Evolutionary conservation across 2,329 filamentous ascomycete genomes (phyloP).

Genomic region (Aspergillus spinulosporus): DNA sequence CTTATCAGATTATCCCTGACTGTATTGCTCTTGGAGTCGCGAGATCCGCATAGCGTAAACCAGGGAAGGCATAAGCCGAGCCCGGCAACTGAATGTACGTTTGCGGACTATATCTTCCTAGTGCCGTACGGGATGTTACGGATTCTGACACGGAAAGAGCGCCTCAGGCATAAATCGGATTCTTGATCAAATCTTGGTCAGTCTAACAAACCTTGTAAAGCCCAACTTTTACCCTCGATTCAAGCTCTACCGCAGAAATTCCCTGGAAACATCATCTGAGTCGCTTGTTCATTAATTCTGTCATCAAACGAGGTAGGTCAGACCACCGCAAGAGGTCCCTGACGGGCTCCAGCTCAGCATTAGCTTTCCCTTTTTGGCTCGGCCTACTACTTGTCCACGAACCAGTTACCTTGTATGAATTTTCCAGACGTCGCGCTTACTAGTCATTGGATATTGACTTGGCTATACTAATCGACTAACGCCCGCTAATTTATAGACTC

Average conservation of each 20-base stretch:
- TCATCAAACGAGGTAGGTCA: conserved; percentile 11
- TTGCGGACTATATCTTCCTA: conserved; percentile 22
- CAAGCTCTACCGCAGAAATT: too few relatives aligned
- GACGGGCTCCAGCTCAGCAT: conserved; percentile 1
- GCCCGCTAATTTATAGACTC: conserved; percentile 9
- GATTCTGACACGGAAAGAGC: conserved; percentile 6
- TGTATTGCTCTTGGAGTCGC: neutral
- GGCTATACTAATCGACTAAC: conserved; percentile 12
- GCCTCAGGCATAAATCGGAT: conserved; percentile 11
- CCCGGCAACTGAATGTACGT: conserved; percentile 7
- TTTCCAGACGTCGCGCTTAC: conserved; percentile 18
- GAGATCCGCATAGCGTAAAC: neutral
- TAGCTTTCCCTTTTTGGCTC: conserved; percentile 16
- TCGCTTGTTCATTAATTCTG: neutral
- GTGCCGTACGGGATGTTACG: conserved; percentile 10
- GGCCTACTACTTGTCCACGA: conserved; percentile 9
- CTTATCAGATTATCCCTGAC: neutral
- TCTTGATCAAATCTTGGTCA: conserved; percentile 13
- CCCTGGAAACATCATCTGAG: too few relatives aligned
- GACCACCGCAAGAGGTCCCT: conserved; percentile 10
- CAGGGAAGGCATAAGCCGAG: neutral
- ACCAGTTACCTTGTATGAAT: conserved; percentile 15
- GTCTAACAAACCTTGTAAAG: neutral
- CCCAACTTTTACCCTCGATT: neutral
- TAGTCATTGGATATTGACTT: conserved; percentile 13